Base-by-base conservation (phyloP, 352 stramenopile genomes). In the Achlya hypogyna region DNA sequence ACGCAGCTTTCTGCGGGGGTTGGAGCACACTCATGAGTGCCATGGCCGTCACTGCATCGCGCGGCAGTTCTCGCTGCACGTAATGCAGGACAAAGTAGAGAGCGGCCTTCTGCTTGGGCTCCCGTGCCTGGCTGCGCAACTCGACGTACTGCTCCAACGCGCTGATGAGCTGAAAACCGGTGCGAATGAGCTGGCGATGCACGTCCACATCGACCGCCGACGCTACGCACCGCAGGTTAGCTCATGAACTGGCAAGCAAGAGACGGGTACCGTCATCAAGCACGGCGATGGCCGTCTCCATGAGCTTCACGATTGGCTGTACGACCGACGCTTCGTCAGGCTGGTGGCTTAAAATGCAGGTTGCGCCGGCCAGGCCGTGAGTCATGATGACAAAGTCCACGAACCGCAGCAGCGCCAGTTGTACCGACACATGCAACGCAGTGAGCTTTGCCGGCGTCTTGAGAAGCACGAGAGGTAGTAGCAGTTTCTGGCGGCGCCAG, bases 341-440 rank as follows among this genome's bases (percentile, higher is more conserved):
- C 31, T 56, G 25, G 31, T 56, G 49, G 31, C 49, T 56, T 1
- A 56, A 16, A 2, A 56, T 56, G 31, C 25, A 38, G 2, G 49
- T 56, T 56, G 49, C 49, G 2, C 49, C 49, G 10, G 49, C 10
- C 10, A 56, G 31, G 10, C 49, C 49, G 31, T 56, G 25, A 12
- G 49, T 56, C 49, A 56, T 56, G 2, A 56, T 56, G 49, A 56
- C 8, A 56, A 56, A 56, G 31, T 56, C 49, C 12, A 56, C 31
- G 25, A 56, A 56, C 49, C 25, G 25, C 2, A 56, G 49, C 10
- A 56, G 31, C 2, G 49, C 31, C 49, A 56, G 8, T 16, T 56
- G 49, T 16, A 56, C 49, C 2, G 49, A 22, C 25, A 35, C 25
- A 56, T 56, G 49, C 31, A 56, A 20, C 25, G 31, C 49, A 38